These are phyloP conservation scores for Candida vaughaniae DNA, from an alignment of 805 yeast species.

Conservation along the genomic window DNA sequence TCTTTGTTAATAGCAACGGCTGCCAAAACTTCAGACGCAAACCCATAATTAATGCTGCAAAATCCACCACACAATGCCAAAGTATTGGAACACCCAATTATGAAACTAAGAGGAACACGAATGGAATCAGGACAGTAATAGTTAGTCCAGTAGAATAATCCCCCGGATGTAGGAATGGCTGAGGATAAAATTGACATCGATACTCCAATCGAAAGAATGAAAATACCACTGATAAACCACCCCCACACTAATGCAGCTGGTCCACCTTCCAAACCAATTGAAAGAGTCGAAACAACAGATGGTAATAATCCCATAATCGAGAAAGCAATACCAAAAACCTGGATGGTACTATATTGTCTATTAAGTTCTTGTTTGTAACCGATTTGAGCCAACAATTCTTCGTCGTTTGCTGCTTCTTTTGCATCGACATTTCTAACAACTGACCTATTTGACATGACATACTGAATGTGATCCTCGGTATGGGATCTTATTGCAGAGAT, in stretches of 20 bases:
- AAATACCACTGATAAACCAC: conserved; percentile 59
- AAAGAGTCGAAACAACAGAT: conserved; percentile 56
- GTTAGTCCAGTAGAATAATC: conserved; percentile 51
- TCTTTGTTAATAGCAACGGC: conserved; percentile 55
- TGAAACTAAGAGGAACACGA: conserved; percentile 54
- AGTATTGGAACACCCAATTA: conserved; percentile 68
- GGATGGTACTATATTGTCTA: conserved; percentile 59
- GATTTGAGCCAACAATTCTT: conserved; percentile 44
- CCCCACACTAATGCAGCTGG: conserved; percentile 71
- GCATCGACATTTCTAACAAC: conserved; percentile 22
- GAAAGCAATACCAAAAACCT: conserved; percentile 70
- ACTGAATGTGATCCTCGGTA: conserved; percentile 12
- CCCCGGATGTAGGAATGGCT: conserved; percentile 75
- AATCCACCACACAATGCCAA: conserved; percentile 65
- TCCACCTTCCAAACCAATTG: conserved; percentile 58
- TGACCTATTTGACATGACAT: conserved; percentile 15
- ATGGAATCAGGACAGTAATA: conserved; percentile 58
- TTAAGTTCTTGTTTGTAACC: conserved; percentile 71
- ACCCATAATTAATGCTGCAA: conserved; percentile 70
- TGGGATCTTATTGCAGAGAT: conserved; percentile 7
- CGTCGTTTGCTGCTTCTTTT: conserved; percentile 17
- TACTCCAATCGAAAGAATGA: conserved; percentile 57
- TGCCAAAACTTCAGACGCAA: conserved; percentile 58
- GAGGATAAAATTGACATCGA: conserved; percentile 67
- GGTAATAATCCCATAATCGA: conserved; percentile 72